Evolutionary conservation across 768 basidiomycete genomes (phyloP).

Genomic region (Coprinopsis cinerea): DNA sequence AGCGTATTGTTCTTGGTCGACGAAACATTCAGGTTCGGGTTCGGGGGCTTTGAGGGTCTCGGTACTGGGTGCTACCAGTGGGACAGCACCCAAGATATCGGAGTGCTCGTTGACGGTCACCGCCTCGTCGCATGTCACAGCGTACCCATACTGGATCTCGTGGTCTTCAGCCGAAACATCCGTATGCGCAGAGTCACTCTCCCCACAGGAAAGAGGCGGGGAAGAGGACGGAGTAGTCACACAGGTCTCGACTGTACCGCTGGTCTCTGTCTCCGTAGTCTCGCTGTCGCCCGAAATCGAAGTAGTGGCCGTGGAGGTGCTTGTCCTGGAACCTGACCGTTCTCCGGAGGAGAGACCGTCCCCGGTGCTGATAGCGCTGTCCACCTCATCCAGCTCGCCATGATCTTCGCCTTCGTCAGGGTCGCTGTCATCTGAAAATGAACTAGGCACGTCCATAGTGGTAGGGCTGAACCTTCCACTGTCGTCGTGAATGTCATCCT

Average conservation of each 20-base stretch:
- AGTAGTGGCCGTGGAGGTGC: neutral
- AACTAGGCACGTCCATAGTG: constrained; percentile 2
- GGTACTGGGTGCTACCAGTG: too few relatives aligned
- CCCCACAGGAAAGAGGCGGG: neutral
- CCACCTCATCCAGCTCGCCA: neutral
- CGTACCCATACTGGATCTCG: neutral
- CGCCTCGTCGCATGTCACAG: constrained; percentile 1
- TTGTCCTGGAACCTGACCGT: neutral
- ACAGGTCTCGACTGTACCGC: neutral
- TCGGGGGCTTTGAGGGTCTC: too few relatives aligned
- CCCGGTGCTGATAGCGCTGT: neutral
- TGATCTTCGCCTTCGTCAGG: neutral
- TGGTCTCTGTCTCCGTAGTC: neutral
- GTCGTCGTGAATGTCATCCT: neutral
- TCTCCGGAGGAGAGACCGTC: neutral
- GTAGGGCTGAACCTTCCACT: constrained; percentile 4
- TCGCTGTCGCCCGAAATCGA: neutral
- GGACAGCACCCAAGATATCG: too few relatives aligned
- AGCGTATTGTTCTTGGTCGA: neutral
- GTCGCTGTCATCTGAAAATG: constrained; percentile 3
- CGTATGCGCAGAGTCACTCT: neutral
- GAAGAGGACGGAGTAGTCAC: neutral
- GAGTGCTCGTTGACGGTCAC: neutral
- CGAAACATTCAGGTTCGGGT: too few relatives aligned
- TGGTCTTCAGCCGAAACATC: neutral